phyloP scores from a whole-genome alignment of 345 rosid genomes.

The Ceriops zippeliana region DNA sequence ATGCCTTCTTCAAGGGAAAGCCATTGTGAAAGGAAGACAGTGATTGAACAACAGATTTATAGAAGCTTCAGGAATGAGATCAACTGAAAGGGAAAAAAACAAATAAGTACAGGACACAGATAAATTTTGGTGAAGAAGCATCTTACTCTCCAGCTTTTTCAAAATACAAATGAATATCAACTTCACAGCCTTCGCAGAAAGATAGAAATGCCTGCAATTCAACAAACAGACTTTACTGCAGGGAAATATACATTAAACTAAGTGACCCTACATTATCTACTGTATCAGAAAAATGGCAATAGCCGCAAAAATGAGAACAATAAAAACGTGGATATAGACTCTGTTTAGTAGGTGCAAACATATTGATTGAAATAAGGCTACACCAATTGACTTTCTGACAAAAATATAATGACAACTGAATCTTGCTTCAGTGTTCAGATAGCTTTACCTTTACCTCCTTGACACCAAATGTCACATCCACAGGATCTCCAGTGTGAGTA shows the following conservation, averaged over 20 bases:
- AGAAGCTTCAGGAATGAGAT: conserved; percentile 5
- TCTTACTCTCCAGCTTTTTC: conserved; percentile 97
- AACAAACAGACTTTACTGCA: not conserved
- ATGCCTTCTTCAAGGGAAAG: no score
- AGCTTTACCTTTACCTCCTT: conserved; percentile 71
- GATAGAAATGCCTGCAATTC: conserved; percentile 76
- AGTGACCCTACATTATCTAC: not conserved
- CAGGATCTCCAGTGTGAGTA: conserved; percentile 72
- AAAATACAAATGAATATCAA: conserved; percentile 71
- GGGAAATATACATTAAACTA: not conserved
- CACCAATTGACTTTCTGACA: not conserved
- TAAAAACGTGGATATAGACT: not conserved
- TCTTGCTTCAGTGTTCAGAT: conserved; percentile 17
- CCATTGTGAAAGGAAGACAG: not conserved
- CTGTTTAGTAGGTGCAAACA: not conserved
- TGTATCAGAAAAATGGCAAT: not conserved
- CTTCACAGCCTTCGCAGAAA: conserved; percentile 88
- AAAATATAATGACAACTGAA: not conserved
- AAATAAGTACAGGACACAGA: not conserved
- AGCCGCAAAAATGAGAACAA: not conserved
- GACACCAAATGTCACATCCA: conserved; percentile 84
- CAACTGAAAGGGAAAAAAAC: conserved; percentile 7
- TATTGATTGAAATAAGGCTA: no score
- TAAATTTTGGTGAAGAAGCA: conserved; percentile 2
- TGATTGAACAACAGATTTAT: conserved; percentile 9